Evolutionary conservation across 2,329 filamentous ascomycete species (phyloP).

Genomic region (Xylaria sp.): DNA sequence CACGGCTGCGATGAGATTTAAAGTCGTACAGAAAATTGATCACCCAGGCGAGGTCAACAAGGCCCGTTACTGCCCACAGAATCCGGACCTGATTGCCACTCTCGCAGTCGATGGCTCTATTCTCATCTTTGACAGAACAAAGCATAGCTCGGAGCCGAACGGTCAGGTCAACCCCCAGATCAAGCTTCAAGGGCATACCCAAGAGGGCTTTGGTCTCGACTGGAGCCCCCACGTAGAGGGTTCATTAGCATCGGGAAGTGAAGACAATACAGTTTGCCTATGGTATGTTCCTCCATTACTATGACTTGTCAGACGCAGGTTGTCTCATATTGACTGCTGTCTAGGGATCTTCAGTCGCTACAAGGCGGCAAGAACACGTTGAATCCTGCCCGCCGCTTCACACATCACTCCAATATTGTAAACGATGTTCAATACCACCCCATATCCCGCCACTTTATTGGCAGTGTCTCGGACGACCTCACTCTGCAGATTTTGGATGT

Average conservation of each 20-base stretch:
- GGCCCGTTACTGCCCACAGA: constrained; percentile 96
- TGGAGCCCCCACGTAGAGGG: constrained; percentile 91
- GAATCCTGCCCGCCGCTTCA: constrained; percentile 79
- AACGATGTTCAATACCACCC: constrained; percentile 98
- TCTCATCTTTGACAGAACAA: constrained; percentile 94
- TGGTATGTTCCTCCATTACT: constrained; percentile 68
- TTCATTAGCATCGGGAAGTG: constrained; percentile 87
- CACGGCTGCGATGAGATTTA: constrained; percentile 81
- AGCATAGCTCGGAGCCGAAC: constrained; percentile 83
- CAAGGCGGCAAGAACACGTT: constrained; percentile 76
- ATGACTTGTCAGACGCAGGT: not conserved
- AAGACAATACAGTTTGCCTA: constrained; percentile 89
- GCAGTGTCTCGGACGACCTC: constrained; percentile 93
- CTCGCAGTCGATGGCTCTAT: constrained; percentile 88
- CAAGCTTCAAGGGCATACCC: constrained; percentile 83
- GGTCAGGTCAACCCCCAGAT: constrained; percentile 83
- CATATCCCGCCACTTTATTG: constrained; percentile 84
- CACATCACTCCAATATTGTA: constrained; percentile 88
- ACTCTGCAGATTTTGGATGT: constrained; percentile 92
- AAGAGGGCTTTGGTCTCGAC: constrained; percentile 90
- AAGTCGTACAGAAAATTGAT: constrained; percentile 94
- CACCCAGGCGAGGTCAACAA: constrained; percentile 99
- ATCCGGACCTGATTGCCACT: constrained; percentile 95
- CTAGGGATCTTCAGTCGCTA: constrained; percentile 84
- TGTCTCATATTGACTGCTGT: constrained; percentile 13